These are phyloP conservation scores for Hemisphaericaspora xylanilytica DNA, from an alignment of 1,139 yeast genomes.

Conservation along the genomic window DNA sequence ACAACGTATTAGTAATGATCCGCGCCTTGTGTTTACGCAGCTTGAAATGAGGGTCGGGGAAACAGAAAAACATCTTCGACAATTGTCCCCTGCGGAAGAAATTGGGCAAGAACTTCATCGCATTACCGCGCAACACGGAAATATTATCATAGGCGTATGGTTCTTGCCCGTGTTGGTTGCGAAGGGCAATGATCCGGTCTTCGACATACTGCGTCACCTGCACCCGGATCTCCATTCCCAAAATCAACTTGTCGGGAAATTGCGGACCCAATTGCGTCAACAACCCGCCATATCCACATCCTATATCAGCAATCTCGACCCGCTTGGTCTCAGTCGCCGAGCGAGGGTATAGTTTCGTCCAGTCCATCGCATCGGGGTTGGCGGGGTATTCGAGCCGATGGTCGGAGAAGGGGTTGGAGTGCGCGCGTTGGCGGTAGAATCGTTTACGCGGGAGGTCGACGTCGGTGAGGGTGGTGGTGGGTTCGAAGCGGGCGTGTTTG, in stretches of 20 bases:
- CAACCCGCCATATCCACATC: slow-evolving; percentile 98
- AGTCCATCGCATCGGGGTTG: slow-evolving; percentile 80
- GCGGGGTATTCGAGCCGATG: slow-evolving; percentile 87
- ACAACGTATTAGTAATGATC: slow-evolving; percentile 82
- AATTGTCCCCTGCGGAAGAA: slow-evolving; percentile 80
- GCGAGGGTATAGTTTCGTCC: slow-evolving; percentile 74
- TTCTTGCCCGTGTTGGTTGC: slow-evolving; percentile 38
- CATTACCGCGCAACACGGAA: slow-evolving; percentile 88
- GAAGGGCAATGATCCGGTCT: slow-evolving; percentile 86
- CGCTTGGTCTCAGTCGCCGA: slow-evolving; percentile 39
- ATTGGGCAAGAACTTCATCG: slow-evolving; percentile 96
- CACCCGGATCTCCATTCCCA: slow-evolving; percentile 97
- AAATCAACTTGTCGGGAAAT: slow-evolving; percentile 67
- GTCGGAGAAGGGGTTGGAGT: slow-evolving; percentile 95
- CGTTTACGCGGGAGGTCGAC: slow-evolving; percentile 75
- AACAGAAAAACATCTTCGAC: slow-evolving; percentile 92
- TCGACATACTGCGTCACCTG: slow-evolving; percentile 97
- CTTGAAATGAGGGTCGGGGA: slow-evolving; percentile 98
- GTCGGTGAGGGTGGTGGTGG: slow-evolving; percentile 13
- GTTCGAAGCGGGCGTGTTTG: slow-evolving; percentile 32
- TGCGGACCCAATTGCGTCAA: slow-evolving; percentile 75
- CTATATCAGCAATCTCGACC: slow-evolving; percentile 93
- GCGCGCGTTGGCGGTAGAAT: slow-evolving; percentile 95
- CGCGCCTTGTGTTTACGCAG: slow-evolving; percentile 97
- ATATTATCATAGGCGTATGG: slow-evolving; percentile 65